Percentiles rank a stretch among this genome's conserved stretches.
phyloP scores from a whole-genome alignment of 345 rosid genomes.

The Ceriops decandra region DNA sequence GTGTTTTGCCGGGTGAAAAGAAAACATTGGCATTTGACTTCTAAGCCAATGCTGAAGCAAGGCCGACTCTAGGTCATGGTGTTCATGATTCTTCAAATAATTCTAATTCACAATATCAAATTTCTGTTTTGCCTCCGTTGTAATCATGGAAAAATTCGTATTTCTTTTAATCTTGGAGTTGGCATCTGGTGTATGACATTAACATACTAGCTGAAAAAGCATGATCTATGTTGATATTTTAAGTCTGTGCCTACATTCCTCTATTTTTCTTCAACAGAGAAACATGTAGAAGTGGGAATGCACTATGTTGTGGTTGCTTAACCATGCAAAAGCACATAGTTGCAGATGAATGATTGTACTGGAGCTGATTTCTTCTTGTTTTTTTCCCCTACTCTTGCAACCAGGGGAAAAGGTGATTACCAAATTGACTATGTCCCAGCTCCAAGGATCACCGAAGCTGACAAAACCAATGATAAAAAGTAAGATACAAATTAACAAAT shows the following conservation, averaged over 20 bases:
- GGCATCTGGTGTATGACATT: background rate
- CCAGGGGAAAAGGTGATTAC: conserved; percentile 86
- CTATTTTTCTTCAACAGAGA: background rate
- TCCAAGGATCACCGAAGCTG: conserved; percentile 87
- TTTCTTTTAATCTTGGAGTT: background rate
- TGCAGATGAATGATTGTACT: background rate
- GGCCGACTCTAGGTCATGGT: background rate
- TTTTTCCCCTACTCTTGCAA: conserved; percentile 20
- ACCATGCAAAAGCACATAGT: background rate
- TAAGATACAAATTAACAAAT: conserved; percentile 30
- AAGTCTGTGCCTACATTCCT: background rate
- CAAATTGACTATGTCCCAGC: conserved; percentile 92
- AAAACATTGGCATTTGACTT: background rate
- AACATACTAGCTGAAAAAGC: background rate
- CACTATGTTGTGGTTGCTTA: background rate
- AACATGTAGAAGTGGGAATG: background rate
- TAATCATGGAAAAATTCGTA: background rate
- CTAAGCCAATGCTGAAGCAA: background rate
- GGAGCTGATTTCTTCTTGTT: conserved; percentile 5
- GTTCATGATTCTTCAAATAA: background rate
- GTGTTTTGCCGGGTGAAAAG: background rate
- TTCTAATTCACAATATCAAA: no score
- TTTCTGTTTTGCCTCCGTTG: no score
- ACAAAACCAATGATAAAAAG: conserved; percentile 79
- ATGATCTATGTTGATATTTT: background rate